These are phyloP conservation scores for Fusarium miscanthi DNA, from an alignment of 2,329 filamentous ascomycete genomes.

Conservation along the genomic window DNA sequence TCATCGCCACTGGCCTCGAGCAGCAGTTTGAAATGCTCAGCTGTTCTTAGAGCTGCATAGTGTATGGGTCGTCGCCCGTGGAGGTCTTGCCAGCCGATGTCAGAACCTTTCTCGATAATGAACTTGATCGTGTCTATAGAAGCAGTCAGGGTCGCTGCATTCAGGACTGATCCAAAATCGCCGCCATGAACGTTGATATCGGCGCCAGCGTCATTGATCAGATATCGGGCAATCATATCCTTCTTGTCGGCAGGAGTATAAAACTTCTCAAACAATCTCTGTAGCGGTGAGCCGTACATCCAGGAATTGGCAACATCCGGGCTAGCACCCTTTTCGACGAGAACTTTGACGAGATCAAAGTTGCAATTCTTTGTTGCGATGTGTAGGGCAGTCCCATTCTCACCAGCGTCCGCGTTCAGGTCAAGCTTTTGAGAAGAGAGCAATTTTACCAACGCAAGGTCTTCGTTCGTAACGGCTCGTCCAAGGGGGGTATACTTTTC, in stretches of 20 bases:
- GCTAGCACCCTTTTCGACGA: background rate
- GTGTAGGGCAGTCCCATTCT: background rate
- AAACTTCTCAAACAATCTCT: background rate
- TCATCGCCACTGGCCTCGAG: background rate
- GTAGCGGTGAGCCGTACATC: background rate
- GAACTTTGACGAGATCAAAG: background rate
- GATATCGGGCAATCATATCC: background rate
- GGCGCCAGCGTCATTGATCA: background rate
- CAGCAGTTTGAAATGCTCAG: background rate
- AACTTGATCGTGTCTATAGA: background rate
- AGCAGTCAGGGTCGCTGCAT: background rate
- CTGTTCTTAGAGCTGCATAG: background rate
- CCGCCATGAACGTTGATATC: background rate
- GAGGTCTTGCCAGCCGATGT: background rate
- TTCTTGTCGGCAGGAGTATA: background rate
- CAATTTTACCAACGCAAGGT: fast-evolving
- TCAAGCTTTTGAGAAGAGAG: background rate
- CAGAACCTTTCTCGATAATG: background rate
- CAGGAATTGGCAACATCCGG: fast-evolving
- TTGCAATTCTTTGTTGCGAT: background rate
- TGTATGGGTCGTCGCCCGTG: background rate
- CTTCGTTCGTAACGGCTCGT: background rate
- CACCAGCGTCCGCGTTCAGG: background rate
- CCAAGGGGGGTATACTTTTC: background rate
- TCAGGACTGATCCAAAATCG: background rate